Evolutionary conservation across 1,284 basidiomycete genomes (phyloP).

Genomic region (Microstroma glucosiphilum): DNA sequence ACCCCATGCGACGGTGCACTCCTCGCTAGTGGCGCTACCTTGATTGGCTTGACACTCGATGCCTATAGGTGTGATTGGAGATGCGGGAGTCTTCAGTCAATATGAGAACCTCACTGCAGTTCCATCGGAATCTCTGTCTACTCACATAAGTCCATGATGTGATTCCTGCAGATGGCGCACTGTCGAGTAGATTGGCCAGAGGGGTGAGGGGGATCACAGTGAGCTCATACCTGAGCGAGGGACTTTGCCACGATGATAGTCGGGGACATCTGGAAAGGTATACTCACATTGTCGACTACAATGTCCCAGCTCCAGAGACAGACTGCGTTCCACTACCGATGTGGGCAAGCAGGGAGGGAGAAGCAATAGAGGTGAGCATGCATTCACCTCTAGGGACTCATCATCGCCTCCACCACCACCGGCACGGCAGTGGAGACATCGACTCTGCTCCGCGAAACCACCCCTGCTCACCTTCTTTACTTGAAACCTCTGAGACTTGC

Average conservation of each 20-base stretch:
- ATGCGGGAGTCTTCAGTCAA: background rate
- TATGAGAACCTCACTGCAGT: background rate
- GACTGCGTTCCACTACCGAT: constrained; percentile 46
- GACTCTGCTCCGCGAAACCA: background rate
- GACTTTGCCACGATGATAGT: background rate
- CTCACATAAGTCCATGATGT: constrained; percentile 51
- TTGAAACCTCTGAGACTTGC: constrained; percentile 43
- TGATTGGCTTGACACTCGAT: constrained; percentile 99
- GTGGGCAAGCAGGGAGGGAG: constrained; percentile 3
- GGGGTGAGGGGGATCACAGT: background rate
- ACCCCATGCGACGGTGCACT: constrained; percentile 98
- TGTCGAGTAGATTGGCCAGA: constrained; percentile 11
- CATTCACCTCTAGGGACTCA: background rate
- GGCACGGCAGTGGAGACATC: background rate
- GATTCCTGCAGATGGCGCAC: constrained; percentile 51
- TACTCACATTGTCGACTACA: constrained; percentile 48
- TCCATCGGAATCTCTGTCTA: constrained; percentile 5
- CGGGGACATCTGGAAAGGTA: background rate
- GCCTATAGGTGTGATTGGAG: constrained; percentile 57
- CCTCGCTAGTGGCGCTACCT: constrained; percentile 88
- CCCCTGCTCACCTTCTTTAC: constrained; percentile 43
- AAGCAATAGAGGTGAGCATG: background rate
- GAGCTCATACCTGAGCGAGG: background rate
- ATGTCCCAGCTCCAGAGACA: constrained; percentile 51
- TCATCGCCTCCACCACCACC: background rate